Percentiles rank a stretch among this genome's conserved stretches.
These are phyloP conservation scores for Serendipita sp. DNA, from an alignment of 768 basidiomycete genomes.

Conservation along the genomic window DNA sequence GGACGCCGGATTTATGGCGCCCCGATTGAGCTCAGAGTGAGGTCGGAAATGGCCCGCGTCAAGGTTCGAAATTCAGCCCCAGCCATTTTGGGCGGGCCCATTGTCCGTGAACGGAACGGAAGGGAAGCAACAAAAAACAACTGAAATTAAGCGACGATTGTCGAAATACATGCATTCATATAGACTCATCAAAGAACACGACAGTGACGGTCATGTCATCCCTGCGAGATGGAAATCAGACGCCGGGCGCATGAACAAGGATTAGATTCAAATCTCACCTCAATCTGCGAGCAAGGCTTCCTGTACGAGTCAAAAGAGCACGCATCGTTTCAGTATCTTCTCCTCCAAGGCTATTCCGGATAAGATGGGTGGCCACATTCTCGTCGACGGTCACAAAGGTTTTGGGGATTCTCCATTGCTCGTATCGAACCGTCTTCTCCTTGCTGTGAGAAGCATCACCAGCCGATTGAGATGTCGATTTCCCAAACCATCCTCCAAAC, in stretches of 20 bases:
- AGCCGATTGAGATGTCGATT: constrained; percentile 21
- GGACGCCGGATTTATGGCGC: too few relatives aligned
- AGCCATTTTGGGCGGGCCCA: neutral
- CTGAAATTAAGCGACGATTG: too few relatives aligned
- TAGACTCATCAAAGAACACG: constrained; percentile 12
- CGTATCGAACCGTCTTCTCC: constrained; percentile 24
- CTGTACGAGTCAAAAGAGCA: constrained; percentile 25
- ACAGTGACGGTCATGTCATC: constrained; percentile 23
- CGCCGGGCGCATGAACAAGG: neutral
- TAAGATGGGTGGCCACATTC: constrained; percentile 36
- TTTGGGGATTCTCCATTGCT: constrained; percentile 24
- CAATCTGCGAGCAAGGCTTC: constrained; percentile 24
- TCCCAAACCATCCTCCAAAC: constrained; percentile 1
- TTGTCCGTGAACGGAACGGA: too few relatives aligned
- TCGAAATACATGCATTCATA: neutral
- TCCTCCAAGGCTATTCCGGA: constrained; percentile 40
- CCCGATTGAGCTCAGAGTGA: too few relatives aligned
- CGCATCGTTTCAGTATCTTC: constrained; percentile 27
- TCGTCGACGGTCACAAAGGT: constrained; percentile 26
- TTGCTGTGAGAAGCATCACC: constrained; percentile 10
- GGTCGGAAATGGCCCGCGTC: too few relatives aligned
- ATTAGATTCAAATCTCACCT: constrained; percentile 19
- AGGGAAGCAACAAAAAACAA: too few relatives aligned
- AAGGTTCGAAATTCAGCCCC: neutral
- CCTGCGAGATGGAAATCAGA: constrained; percentile 12